Base-by-base conservation (phyloP, 2,329 filamentous ascomycete species). In the Tolypocladium album region DNA sequence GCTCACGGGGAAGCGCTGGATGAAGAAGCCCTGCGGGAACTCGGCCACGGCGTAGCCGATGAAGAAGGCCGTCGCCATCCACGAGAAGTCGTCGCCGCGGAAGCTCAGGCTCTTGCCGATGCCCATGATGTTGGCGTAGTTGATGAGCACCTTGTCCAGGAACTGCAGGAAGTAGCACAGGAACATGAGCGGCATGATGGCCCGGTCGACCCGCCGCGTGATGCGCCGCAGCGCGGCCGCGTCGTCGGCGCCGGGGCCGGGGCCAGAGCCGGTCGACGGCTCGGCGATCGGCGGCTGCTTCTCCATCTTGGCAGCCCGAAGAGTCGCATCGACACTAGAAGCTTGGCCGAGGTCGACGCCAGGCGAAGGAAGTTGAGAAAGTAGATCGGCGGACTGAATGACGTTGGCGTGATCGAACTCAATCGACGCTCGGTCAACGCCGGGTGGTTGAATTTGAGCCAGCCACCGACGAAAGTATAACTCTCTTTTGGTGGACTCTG, bases 1-100 rank as follows among this genome's bases (percentile, higher is more conserved):
- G 43, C 65, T 69, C 63, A 74, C 68, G 31, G 65, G 68, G 45
- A 71, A 71, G 52, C 67, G 67, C 61, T 75, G 73, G 22, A 72
- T 70, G 0, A 74, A 63, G 58, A 65, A 70, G 57, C 62, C 66
- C 57, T 65, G 66, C 61, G 62, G 69, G 36, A 70, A 68, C 63
- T 71, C 68, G 11, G 65, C 67, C 7, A 67, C 62, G 11, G 67
- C 64, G 58, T 70, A 70, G 22, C 68, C 68, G 38, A 71, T 64
- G 62, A 70, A 71, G 59, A 72, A 70, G 53, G 67, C 66, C 12
- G 68, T 69, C 12, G 69, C 69, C 61, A 70, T 67, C 68, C 68
- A 71, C 6, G 66, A 66, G 59, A 70, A 72, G 43, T 71, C 64
- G 61, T 71, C 71, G 52, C 70, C 69, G 22, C 60, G 57, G 57